Evolutionary conservation across 192 early-diverging fungal genomes (phyloP), one percentile per base, ranked within the genome.

Genomic region (Entrophospora sp.): DNA sequence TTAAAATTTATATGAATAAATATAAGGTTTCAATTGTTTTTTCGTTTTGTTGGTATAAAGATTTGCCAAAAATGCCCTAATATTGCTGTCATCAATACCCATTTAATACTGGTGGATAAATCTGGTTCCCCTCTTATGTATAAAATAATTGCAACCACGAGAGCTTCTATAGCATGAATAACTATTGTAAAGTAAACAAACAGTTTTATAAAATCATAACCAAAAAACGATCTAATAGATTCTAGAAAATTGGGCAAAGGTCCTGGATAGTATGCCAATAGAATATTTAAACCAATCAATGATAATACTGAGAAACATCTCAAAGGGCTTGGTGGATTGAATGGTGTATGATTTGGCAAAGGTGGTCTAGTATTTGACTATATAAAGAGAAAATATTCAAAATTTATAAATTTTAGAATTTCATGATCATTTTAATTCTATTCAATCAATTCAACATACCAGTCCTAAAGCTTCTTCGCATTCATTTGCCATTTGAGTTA

Each of bases 401-500:
- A n/a, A n/a, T n/a, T n/a, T n/a, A n/a, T n/a, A n/a, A n/a, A n/a
- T n/a, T n/a, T n/a, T n/a, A n/a, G n/a, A n/a, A n/a, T n/a, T n/a
- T n/a, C n/a, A n/a, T n/a, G n/a, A n/a, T n/a, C n/a, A n/a, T n/a
- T n/a, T n/a, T n/a, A n/a, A n/a, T n/a, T n/a, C n/a, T n/a, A n/a
- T n/a, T n/a, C n/a, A n/a, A n/a, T n/a, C n/a, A n/a, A n/a, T n/a
- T n/a, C n/a, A n/a, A 22, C 57, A 63, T 73, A 77, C 75, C 66
- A 77, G 36, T 8, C 72, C 72, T n/a, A 77, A 60, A 0, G 75
- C 75, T 51, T 48, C 49, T 45, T 77, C 75, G 6, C 72, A 72
- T 66, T 77, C 75, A 56, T 77, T 77, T 4, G 75, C 72, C 75
- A 77, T 77, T 37, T 43, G 61, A 63, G 71, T 61, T 43, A 77